Percentiles rank a stretch among this genome's conserved stretches.
Evolutionary conservation across 2,329 filamentous ascomycete species (phyloP).

Genomic region (Phoma sp.): DNA sequence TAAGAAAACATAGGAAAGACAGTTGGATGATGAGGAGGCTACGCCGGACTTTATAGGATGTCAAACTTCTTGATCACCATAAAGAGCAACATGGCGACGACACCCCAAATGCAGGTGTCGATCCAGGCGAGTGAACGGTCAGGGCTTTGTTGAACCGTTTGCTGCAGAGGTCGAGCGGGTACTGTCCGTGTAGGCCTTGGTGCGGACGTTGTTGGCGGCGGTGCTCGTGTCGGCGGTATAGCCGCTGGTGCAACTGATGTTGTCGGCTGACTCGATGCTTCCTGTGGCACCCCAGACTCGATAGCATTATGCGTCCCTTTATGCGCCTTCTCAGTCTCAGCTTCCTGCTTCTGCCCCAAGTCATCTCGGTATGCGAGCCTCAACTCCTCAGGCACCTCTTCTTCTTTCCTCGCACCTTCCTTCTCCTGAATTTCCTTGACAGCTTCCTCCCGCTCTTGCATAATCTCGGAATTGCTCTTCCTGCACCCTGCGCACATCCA

Average conservation of each 20-base stretch:
- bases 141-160: conserved; percentile 42
- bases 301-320: conserved; percentile 33
- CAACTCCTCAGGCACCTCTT: conserved; percentile 62
- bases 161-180: conserved; percentile 20
- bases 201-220: neutral
- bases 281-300: conserved; percentile 4
- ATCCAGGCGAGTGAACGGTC: conserved; percentile 75
- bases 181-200: conserved; percentile 26
- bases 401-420: conserved; percentile 52
- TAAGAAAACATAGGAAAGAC: neutral
- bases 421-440: conserved; percentile 56
- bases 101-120: conserved; percentile 78
- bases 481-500: conserved; percentile 77
- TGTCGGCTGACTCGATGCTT: neutral
- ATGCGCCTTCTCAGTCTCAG: conserved; percentile 22
- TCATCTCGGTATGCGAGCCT: conserved; percentile 77
- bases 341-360: conserved; percentile 56
- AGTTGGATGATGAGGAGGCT: neutral
- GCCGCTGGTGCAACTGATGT: conserved; percentile 19
- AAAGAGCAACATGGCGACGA: conserved; percentile 73
- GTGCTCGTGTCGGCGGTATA: neutral
- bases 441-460: conserved; percentile 72
- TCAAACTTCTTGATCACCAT: conserved; percentile 66
- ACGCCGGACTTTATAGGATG: neutral
- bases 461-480: conserved; percentile 75